Base-by-base conservation (phyloP, 768 basidiomycete genomes). In the Rhodotorula sphaerocarpa region DNA sequence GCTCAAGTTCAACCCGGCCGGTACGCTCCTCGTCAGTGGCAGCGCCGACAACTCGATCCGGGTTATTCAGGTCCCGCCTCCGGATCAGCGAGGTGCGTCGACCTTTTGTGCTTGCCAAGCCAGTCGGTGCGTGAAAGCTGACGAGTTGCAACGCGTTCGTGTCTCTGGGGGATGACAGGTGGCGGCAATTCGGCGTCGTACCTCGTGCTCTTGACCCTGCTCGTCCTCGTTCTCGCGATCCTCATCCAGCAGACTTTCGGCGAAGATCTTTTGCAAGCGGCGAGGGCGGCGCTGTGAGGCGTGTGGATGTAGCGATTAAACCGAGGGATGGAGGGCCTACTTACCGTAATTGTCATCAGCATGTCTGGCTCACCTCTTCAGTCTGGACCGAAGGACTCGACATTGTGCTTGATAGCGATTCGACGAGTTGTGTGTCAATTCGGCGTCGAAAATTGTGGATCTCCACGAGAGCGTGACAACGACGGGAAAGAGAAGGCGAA, bases 11-110 rank as follows among this genome's bases (percentile, higher is more conserved):
- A 93, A 86, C 73, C 86, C 90, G 3, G 79, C 83, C 10, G 84
- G 86, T 18, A 82, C 79, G n/a, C 68, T 92, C 18, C 80, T 99
- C 6, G 82, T 92, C 25, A 89, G 89, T 9, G 92, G 87, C 23
- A 90, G 90, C 70, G 87, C 88, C 12, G 93, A 97, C 76, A 90
- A 88, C 74, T 83, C 86, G 3, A 77, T 96, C 25, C 82, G 92
- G 33, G 78, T 90, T 46, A 81, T 92, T 34, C 79, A 78, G n/a
- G 82, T 91, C 7, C 89, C 90, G 3, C 27, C 5, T 14, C 21
- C 27, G 14, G 11, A 28, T 30, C 39, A n/a, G 20, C 47, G 36
- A 4, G 46, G 27, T 42, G 14, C 30, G 42, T 25, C 39, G 10
- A 5, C 21, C 30, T 23, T 31, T 46, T 41, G 21, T 42, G n/a